Conservation (phyloP, 2,329 filamentous ascomycete species). For the Neurospora sp. region DNA sequence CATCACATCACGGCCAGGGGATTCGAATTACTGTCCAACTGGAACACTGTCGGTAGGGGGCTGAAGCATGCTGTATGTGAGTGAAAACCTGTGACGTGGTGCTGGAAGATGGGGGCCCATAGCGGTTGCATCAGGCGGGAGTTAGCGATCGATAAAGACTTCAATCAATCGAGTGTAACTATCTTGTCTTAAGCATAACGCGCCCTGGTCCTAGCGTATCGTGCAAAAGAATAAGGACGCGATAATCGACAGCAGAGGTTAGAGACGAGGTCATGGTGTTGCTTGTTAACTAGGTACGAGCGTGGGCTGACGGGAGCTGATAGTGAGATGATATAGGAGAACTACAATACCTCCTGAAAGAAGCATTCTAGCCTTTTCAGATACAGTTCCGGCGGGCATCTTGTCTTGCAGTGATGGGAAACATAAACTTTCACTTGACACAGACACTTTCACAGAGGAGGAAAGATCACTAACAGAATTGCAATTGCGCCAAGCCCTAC, state of each 20-base stretch:
- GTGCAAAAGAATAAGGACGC: neutral
- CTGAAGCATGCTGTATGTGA: neutral
- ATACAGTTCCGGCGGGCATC: neutral
- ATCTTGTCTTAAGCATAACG: neutral
- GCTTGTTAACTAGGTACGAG: neutral
- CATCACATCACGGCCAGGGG: neutral
- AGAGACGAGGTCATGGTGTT: neutral
- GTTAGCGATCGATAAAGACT: neutral
- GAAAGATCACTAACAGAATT: neutral
- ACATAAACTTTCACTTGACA: neutral
- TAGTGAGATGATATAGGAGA: neutral
- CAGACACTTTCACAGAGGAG: neutral
- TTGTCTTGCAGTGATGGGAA: neutral
- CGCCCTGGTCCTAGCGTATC: neutral
- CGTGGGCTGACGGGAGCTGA: neutral
- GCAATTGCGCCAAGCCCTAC: neutral
- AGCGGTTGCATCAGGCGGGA: neutral
- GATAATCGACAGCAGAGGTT: neutral
- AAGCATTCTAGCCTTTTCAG: neutral
- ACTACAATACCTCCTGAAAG: neutral
- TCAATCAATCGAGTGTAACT: neutral
- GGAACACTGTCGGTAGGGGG: neutral
- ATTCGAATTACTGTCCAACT: neutral
- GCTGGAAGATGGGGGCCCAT: neutral
- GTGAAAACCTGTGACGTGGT: neutral